phyloP scores from a whole-genome alignment of 2,329 filamentous ascomycete species.

The Neobulgaria alba region DNA sequence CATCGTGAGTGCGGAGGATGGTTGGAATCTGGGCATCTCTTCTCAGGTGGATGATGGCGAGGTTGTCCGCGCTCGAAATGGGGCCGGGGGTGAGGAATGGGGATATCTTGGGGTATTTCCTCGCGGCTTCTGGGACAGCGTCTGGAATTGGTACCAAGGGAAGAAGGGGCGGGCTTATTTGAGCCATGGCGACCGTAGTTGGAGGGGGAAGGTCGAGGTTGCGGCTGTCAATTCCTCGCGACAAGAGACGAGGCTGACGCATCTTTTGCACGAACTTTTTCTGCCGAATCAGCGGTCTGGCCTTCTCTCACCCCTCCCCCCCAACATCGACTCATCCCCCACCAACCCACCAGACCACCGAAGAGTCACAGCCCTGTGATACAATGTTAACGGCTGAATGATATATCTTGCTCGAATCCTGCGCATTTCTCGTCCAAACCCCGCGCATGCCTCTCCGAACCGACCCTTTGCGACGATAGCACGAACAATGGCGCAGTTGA shows the following conservation, averaged over 20 bases:
- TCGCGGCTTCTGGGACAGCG: too few relatives aligned
- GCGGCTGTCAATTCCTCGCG: too few relatives aligned
- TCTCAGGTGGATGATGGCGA: slow-evolving; percentile 82
- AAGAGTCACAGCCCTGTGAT: not conserved
- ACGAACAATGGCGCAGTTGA: slow-evolving; percentile 21
- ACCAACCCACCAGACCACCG: too few relatives aligned
- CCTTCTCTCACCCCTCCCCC: not conserved
- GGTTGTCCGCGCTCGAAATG: slow-evolving; percentile 51
- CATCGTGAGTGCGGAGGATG: slow-evolving; percentile 53
- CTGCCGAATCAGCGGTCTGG: not conserved
- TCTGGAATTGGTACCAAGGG: too few relatives aligned
- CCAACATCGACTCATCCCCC: not conserved
- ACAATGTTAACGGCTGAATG: slow-evolving; percentile 9
- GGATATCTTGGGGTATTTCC: slow-evolving; percentile 42
- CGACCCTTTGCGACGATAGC: slow-evolving; percentile 8
- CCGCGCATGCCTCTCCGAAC: slow-evolving; percentile 6
- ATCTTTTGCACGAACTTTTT: too few relatives aligned
- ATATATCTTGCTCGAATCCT: slow-evolving; percentile 12
- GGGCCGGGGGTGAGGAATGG: slow-evolving; percentile 70
- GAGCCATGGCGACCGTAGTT: too few relatives aligned
- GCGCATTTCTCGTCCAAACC: slow-evolving; percentile 7
- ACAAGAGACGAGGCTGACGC: slow-evolving; percentile 9
- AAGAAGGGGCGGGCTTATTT: too few relatives aligned
- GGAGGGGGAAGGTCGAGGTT: too few relatives aligned
- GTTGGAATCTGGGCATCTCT: slow-evolving; percentile 77